Evolutionary conservation across 371 early-diverging fungal species (phyloP).

Genomic region (Rhizopus arrhizus): DNA sequence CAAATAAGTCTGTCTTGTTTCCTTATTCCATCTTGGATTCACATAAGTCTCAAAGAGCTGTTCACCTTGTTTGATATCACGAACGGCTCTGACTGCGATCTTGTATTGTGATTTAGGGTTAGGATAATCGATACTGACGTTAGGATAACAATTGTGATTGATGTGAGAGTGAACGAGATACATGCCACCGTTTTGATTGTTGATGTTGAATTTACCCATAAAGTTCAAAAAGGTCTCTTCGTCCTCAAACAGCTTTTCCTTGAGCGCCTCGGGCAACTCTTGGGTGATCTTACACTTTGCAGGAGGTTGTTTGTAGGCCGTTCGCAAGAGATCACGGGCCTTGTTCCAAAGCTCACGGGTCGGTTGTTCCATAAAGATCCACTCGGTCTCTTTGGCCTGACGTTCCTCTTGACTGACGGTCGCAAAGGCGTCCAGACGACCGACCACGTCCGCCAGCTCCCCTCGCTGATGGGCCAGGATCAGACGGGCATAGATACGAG

Average conservation of each 20-base stretch:
- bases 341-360: slow-evolving; percentile 59
- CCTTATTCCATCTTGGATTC: slow-evolving; percentile 67
- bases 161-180: slow-evolving; percentile 65
- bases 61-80: slow-evolving; percentile 61
- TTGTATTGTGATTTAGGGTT: slow-evolving; percentile 53
- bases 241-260: slow-evolving; percentile 53
- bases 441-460: slow-evolving; percentile 52
- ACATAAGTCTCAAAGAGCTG: slow-evolving; percentile 66
- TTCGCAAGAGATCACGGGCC: slow-evolving; percentile 47
- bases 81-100: slow-evolving; percentile 56
- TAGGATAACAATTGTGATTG: slow-evolving; percentile 63
- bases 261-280: slow-evolving; percentile 52
- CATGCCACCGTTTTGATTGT: slow-evolving; percentile 71
- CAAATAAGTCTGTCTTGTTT: slow-evolving; percentile 59
- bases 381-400: slow-evolving; percentile 66
- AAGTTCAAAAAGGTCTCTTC: slow-evolving; percentile 62
- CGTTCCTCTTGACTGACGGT: slow-evolving; percentile 67
- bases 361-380: slow-evolving; percentile 66
- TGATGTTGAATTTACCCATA: slow-evolving; percentile 69
- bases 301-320: slow-evolving; percentile 52
- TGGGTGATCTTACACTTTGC: slow-evolving; percentile 57
- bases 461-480: slow-evolving; percentile 61
- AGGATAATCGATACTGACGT: slow-evolving; percentile 59
- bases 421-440: slow-evolving; percentile 65
- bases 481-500: slow-evolving; percentile 61